Percentiles rank a stretch among this genome's conserved stretches.
Conservation (phyloP, 1,139 yeast species). For the Blastobotrys apis region DNA sequence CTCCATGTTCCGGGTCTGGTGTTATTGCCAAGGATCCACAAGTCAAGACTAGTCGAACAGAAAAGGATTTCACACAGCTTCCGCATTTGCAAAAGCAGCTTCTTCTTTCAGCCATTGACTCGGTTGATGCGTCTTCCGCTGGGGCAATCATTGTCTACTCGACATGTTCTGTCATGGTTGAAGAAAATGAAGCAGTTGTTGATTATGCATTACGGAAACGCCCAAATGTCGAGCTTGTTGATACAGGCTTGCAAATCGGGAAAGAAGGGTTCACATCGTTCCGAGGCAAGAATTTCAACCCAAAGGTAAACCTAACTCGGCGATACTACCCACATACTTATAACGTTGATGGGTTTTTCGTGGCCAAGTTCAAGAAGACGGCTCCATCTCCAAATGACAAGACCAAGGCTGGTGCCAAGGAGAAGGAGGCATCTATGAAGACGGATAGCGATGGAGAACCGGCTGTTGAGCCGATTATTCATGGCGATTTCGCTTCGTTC, state of each 20-base stretch:
- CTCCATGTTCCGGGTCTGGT: slow-evolving; percentile 99
- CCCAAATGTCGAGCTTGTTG: slow-evolving; percentile 93
- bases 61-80: slow-evolving; percentile 92
- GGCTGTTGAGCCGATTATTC: slow-evolving; percentile 68
- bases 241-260: slow-evolving; percentile 90
- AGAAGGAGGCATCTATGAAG: slow-evolving; percentile 76
- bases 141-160: slow-evolving; percentile 97
- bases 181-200: slow-evolving; percentile 98
- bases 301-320: slow-evolving; percentile 73
- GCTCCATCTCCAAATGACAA: slow-evolving; percentile 65
- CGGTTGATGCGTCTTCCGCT: slow-evolving; percentile 89
- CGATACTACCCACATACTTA: slow-evolving; percentile 98
- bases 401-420: slow-evolving; percentile 84
- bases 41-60: slow-evolving; percentile 90
- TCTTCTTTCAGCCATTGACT: slow-evolving; percentile 89
- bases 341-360: slow-evolving; percentile 97
- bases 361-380: slow-evolving; percentile 90
- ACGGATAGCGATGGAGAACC: slow-evolving; percentile 56
- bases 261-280: slow-evolving; percentile 91
- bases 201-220: slow-evolving; percentile 95
- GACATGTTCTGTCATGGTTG: slow-evolving; percentile 97
- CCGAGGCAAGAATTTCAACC: slow-evolving; percentile 88
- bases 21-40: slow-evolving; percentile 97
- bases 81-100: slow-evolving; percentile 96
- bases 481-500: slow-evolving; percentile 81